Conservation (phyloP, 768 basidiomycete species). For the Lactifluus piperatus region DNA sequence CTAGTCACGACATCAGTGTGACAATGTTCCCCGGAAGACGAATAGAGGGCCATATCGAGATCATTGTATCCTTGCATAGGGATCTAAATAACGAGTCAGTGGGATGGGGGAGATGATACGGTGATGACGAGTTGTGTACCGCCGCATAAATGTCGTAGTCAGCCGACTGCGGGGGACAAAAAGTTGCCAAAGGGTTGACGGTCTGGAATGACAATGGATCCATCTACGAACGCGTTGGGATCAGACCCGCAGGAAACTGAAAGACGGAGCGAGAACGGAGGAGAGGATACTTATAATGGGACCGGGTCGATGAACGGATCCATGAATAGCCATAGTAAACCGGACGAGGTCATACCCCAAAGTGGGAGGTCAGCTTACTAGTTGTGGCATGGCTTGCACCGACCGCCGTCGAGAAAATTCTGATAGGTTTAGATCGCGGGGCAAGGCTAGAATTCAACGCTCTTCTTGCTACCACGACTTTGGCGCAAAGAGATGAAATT, state of each 20-base stretch:
- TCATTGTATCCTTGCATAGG: constrained; percentile 7
- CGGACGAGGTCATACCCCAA: not conserved
- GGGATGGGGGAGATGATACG: not conserved
- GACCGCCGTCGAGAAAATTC: constrained; percentile 14
- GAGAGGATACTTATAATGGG: constrained; percentile 16
- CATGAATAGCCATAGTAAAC: not conserved
- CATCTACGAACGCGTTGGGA: not conserved
- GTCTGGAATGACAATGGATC: constrained; percentile 11
- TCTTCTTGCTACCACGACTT: constrained; percentile 1
- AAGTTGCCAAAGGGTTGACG: constrained; percentile 12
- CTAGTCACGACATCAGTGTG: not conserved
- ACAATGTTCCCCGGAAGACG: not conserved
- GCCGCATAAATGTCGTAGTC: constrained; percentile 8
- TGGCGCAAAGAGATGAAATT: constrained; percentile 11
- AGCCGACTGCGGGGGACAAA: constrained; percentile 10
- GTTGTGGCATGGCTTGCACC: constrained; percentile 9
- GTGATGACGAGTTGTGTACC: not conserved
- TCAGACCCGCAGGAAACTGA: not conserved
- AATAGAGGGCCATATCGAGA: constrained; percentile 6
- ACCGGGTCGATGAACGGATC: constrained; percentile 14
- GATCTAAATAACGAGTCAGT: constrained; percentile 5
- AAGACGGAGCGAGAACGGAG: constrained; percentile 4
- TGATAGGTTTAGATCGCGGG: constrained; percentile 9
- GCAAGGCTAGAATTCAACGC: constrained; percentile 1
- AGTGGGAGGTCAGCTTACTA: constrained; percentile 2